Evolutionary conservation across 2,329 filamentous ascomycete genomes (phyloP), one percentile per base, ranked within the genome.

Genomic region (Aureobasidium uvarum): DNA sequence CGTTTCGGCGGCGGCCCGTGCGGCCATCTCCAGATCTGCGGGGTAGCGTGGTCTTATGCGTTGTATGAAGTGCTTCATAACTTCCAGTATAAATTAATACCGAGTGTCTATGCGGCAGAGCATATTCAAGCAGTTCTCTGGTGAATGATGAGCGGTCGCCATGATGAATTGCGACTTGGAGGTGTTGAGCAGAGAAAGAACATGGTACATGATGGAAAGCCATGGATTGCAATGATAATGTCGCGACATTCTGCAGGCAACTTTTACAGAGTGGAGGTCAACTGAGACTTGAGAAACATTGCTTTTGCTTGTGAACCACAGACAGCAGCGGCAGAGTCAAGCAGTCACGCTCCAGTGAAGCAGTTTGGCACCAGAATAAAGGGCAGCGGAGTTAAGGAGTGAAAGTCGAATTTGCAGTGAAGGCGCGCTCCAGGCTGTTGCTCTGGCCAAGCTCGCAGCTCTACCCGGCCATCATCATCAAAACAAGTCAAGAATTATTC

Each of bases 381-480:
- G 20, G 28, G 8, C 13, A 41, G 52, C 52, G 23, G 52, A 56
- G 20, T 56, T 28, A 43, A 23, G 16, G 33, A 38, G 51, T 54
- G 51, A 55, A 41, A 41, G 52, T 55, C 33, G 52, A 25, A 28
- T 39, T 41, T 41, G 36, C 48, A 55, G 36, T 3, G 20, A 25
- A 39, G 18, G 36, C 31, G 28, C 25, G 51, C 20, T 36, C 33
- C 41, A 39, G 43, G 39, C 33, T n/a, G 46, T 62, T 62, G 58
- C 45, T 50, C 7, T 5, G 45, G 23, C 58, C 18, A 62, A 62
- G 58, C 58, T 62, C 31, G 31, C 31, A 62, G 58, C 58, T 51
- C 55, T 36, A 20, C 33, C 33, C 39, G 28, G 23, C 45, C 58
- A 62, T 62, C 58, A 62, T 62, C 58, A 62, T 62, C 58, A 62